phyloP scores from a whole-genome alignment of 2,329 filamentous ascomycete species.

The Lecanicillium sp. region DNA sequence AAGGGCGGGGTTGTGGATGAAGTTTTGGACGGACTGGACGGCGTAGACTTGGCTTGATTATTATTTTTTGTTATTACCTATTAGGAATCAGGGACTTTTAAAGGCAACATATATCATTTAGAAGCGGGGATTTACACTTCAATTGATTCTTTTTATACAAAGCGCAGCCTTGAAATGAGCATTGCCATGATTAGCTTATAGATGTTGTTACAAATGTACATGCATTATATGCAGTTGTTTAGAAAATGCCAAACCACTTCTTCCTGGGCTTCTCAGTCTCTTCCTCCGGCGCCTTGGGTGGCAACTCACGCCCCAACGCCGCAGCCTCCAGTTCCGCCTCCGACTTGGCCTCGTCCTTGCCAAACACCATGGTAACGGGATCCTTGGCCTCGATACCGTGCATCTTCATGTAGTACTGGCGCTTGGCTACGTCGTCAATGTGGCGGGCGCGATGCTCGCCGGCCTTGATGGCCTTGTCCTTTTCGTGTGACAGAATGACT shows the following conservation, averaged over 20 bases:
- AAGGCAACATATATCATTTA: too few relatives aligned
- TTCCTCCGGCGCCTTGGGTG: slow-evolving; percentile 17
- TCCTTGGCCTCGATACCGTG: slow-evolving; percentile 67
- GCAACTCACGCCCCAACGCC: slow-evolving; percentile 27
- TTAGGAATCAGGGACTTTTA: too few relatives aligned
- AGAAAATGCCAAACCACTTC: slow-evolving; percentile 84
- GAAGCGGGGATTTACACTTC: too few relatives aligned
- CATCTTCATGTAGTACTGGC: slow-evolving; percentile 74
- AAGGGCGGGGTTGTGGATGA: slow-evolving; percentile 77
- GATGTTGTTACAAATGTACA: too few relatives aligned
- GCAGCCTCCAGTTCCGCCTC: slow-evolving; percentile 26
- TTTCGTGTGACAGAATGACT: slow-evolving; percentile 69
- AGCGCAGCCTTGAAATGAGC: too few relatives aligned
- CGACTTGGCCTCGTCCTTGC: slow-evolving; percentile 25
- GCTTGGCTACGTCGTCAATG: slow-evolving; percentile 81
- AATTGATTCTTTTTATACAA: too few relatives aligned
- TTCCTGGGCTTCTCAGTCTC: slow-evolving; percentile 39
- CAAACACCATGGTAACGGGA: slow-evolving; percentile 40
- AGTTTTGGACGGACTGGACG: slow-evolving; percentile 72
- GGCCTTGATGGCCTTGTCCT: slow-evolving; percentile 60
- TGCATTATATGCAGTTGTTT: slow-evolving; percentile 12
- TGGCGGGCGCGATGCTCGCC: slow-evolving; percentile 63
- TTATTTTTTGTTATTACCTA: background rate
- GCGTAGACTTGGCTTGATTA: slow-evolving; percentile 55
- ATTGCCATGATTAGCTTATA: too few relatives aligned